Conservation (phyloP, 257 asterid genomes). For the Plantago major region DNA sequence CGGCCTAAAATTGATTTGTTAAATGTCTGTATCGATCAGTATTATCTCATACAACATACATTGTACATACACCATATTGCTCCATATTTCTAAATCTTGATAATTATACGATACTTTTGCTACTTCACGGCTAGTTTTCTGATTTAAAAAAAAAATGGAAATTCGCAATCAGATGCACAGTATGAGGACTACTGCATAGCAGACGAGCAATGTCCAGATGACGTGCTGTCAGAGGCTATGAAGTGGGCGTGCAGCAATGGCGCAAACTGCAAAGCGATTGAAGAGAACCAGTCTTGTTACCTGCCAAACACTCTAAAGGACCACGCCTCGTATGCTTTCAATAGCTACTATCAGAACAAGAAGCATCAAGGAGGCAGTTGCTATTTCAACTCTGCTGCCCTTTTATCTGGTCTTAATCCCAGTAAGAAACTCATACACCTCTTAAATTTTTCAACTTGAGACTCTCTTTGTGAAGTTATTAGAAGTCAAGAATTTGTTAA, state of each 20-base stretch:
- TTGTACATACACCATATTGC: too few relatives aligned
- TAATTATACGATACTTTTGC: background rate
- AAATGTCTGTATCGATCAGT: too few relatives aligned
- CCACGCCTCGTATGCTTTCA: slow-evolving; percentile 75
- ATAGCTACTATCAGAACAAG: slow-evolving; percentile 63
- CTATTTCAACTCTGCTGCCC: slow-evolving; percentile 62
- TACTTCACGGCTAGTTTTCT: background rate
- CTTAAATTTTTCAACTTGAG: too few relatives aligned
- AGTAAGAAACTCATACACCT: slow-evolving; percentile 57
- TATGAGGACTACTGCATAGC: slow-evolving; percentile 68
- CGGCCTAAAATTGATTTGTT: background rate
- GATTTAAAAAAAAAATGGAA: background rate
- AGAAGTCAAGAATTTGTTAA: too few relatives aligned
- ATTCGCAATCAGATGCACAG: slow-evolving; percentile 40
- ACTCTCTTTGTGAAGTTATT: too few relatives aligned
- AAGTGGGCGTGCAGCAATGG: slow-evolving; percentile 76
- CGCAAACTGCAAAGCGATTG: slow-evolving; percentile 51
- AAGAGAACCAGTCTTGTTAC: slow-evolving; percentile 36
- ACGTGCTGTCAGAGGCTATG: slow-evolving; percentile 32
- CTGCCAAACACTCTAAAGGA: slow-evolving; percentile 44
- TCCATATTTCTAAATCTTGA: background rate
- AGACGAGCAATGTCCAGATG: slow-evolving; percentile 62
- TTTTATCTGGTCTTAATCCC: slow-evolving; percentile 54
- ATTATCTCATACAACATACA: too few relatives aligned
- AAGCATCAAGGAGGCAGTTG: slow-evolving; percentile 61